Evolutionary conservation across 2,329 filamentous ascomycete genomes (phyloP).

Genomic region (Fusarium heterosporum): DNA sequence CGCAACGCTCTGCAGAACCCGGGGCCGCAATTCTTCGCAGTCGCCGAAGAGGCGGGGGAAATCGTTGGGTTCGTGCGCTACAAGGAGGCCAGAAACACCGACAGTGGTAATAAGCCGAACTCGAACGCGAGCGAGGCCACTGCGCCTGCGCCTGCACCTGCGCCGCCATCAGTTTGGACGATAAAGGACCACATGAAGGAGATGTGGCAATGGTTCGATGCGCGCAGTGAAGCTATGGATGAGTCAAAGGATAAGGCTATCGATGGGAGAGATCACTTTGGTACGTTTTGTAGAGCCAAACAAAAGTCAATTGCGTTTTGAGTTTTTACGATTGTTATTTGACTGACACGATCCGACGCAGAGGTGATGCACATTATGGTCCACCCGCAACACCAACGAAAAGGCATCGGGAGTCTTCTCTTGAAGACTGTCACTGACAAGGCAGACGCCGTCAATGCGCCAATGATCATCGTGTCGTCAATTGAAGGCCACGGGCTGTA

Average conservation of each 20-base stretch:
- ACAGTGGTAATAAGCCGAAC: conserved; percentile 10
- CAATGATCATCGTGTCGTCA: conserved; percentile 36
- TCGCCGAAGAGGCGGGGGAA: conserved; percentile 30
- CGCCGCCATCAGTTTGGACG: conserved; percentile 6
- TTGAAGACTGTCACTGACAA: conserved; percentile 28
- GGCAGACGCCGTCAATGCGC: conserved; percentile 26
- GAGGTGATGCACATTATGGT: conserved; percentile 45
- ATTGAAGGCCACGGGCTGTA: conserved; percentile 35
- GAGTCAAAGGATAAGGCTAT: conserved; percentile 28
- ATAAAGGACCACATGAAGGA: conserved; percentile 39
- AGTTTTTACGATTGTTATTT: not conserved
- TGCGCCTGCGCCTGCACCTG: not conserved
- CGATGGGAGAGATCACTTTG: conserved; percentile 31
- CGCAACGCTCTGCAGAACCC: conserved; percentile 31
- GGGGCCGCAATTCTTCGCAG: conserved; percentile 18
- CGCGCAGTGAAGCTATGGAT: conserved; percentile 36
- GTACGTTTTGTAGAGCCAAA: conserved; percentile 8
- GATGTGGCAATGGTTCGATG: conserved; percentile 36
- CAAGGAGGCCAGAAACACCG: conserved; percentile 1
- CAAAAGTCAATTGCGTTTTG: conserved; percentile 1
- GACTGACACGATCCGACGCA: conserved; percentile 1
- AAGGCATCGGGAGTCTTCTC: conserved; percentile 36
- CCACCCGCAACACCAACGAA: conserved; percentile 38
- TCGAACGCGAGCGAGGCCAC: conserved; percentile 8
- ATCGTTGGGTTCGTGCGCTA: conserved; percentile 40